Percentiles rank a stretch among this genome's conserved stretches.
Evolutionary conservation across 2,329 filamentous ascomycete species (phyloP).

Genomic region (Cladosporium sp.): DNA sequence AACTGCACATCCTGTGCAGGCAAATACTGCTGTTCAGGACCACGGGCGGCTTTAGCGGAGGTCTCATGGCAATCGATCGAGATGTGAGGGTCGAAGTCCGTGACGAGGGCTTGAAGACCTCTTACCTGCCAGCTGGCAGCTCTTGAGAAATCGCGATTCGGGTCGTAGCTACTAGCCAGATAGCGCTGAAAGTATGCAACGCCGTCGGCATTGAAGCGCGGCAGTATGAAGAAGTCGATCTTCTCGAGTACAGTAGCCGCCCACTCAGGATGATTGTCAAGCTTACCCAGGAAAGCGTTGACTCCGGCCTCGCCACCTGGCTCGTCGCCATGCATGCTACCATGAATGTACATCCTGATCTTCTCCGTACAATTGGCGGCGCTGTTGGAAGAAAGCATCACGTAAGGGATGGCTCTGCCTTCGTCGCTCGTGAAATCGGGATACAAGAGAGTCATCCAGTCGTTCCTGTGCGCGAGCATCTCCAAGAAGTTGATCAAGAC

Average conservation of each 20-base stretch:
- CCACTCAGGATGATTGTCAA: constrained; percentile 32
- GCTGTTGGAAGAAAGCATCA: constrained; percentile 20
- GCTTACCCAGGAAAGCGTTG: constrained; percentile 33
- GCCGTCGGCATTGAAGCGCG: constrained; percentile 36
- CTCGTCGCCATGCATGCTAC: constrained; percentile 35
- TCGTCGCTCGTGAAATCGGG: constrained; percentile 33
- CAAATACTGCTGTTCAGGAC: constrained; percentile 13
- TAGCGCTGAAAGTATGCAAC: constrained; percentile 35
- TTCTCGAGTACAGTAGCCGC: constrained; percentile 29
- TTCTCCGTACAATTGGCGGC: constrained; percentile 22
- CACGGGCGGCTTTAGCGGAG: not conserved
- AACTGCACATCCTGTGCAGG: constrained; percentile 29
- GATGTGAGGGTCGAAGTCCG: constrained; percentile 25
- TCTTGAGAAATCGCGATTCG: constrained; percentile 36
- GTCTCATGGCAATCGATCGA: constrained; percentile 30
- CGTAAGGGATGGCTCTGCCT: constrained; percentile 30
- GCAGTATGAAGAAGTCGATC: constrained; percentile 33
- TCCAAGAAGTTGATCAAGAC: constrained; percentile 26
- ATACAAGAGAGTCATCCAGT: constrained; percentile 29
- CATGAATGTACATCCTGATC: constrained; percentile 35
- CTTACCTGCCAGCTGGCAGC: constrained; percentile 33
- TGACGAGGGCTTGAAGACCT: constrained; percentile 21
- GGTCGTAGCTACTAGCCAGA: constrained; percentile 34
- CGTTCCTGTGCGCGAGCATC: constrained; percentile 29
- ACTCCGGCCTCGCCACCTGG: constrained; percentile 35